phyloP scores from a whole-genome alignment of 495 filamentous ascomycete genomes.

The Staphylotrichum longicolle region DNA sequence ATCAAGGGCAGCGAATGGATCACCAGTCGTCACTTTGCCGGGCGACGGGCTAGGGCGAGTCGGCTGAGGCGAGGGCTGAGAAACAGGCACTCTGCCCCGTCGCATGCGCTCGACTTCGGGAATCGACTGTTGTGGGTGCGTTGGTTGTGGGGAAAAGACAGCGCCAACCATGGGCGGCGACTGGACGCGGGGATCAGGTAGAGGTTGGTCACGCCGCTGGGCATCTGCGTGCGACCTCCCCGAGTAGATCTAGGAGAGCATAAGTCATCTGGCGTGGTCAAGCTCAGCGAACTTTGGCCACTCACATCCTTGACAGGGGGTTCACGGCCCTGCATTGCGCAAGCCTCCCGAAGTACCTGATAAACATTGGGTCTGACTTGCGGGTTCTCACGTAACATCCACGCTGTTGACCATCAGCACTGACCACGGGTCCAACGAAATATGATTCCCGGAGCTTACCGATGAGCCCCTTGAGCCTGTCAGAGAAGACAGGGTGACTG shows the following conservation, averaged over 20 bases:
- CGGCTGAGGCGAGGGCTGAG: constrained; percentile 40
- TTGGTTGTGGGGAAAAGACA: constrained; percentile 64
- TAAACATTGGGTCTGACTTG: constrained; percentile 88
- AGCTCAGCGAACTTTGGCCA: constrained; percentile 20
- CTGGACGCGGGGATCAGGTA: constrained; percentile 34
- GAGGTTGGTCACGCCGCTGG: constrained; percentile 27
- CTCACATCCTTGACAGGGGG: constrained; percentile 90
- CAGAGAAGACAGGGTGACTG: constrained; percentile 81
- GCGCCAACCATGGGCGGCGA: constrained; percentile 63
- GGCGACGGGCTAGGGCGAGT: constrained; percentile 74
- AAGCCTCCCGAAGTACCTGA: constrained; percentile 80
- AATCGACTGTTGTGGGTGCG: constrained; percentile 66
- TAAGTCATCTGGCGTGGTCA: constrained; percentile 19
- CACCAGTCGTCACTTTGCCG: constrained; percentile 63
- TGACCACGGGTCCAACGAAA: background rate
- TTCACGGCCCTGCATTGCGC: constrained; percentile 82
- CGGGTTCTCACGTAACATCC: constrained; percentile 85
- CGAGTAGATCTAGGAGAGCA: constrained; percentile 69
- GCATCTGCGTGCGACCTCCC: constrained; percentile 52
- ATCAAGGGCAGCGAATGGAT: constrained; percentile 90
- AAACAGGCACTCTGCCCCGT: constrained; percentile 72
- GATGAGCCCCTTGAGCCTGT: constrained; percentile 86
- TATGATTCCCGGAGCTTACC: constrained; percentile 53
- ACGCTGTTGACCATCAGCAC: constrained; percentile 58
- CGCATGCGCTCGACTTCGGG: constrained; percentile 96